Evolutionary conservation across 768 basidiomycete genomes (phyloP), one percentile per base, ranked within the genome.

Genomic region (Trametes villosa): DNA sequence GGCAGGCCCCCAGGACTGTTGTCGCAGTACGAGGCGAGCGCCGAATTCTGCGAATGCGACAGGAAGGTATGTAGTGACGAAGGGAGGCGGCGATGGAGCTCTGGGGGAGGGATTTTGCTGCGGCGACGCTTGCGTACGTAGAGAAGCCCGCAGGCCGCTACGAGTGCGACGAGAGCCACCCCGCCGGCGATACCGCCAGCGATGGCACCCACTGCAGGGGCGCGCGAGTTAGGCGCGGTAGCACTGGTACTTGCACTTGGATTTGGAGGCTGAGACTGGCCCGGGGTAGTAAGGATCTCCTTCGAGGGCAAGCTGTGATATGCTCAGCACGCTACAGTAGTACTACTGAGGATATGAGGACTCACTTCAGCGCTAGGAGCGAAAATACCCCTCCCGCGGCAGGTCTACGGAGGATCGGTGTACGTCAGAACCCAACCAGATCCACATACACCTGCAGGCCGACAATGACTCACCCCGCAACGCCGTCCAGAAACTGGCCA

Each of bases 301-400:
- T 24, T 47, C 24, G 46, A 44, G 36, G 61, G 36, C 27, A 53
- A 26, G 22, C 61, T 63, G 5, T 11, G 15, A 13, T 27, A 31
- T 1, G 13, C 4, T 44, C 20, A 53, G 53, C 30, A 9, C 17
- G 24, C 22, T 53, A 34, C 38, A 38, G 17, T 18, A 38, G n/a
- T 49, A 3, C 11, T 26, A 2, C 41, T 7, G 11, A 33, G 7
- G 9, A 2, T 27, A 40, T 9, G 8, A 42, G n/a, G 29, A 46
- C 64, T 41, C 33, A 65, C 64, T 34, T 58, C 52, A 65, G 17
- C 1, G 64, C 64, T 22, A 65, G 29, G 9, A 59, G 40, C 22
- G 64, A 51, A 51, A 53, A 65, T 52, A 65, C 30, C 11, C 44
- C 64, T 18, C 64, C 64, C 4, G 41, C 44, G 27, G 55, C 59